Conservation (phyloP, 1,284 basidiomycete genomes). For the Moesziomyces sp. region DNA sequence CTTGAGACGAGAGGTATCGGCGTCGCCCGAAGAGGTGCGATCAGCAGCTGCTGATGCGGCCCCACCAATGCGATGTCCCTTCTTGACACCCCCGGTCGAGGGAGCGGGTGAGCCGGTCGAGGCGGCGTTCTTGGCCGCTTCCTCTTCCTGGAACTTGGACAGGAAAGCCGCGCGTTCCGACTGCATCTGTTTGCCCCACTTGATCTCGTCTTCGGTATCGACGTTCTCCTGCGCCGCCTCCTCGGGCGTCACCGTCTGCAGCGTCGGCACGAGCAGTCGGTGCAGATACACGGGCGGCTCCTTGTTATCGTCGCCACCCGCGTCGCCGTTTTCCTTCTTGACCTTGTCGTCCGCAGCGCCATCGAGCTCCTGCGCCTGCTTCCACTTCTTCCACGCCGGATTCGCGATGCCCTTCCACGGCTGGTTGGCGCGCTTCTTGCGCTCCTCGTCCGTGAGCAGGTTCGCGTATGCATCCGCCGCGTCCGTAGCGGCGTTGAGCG, state of each 20-base stretch:
- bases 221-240: conserved; percentile 57
- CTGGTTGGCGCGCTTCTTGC: conserved; percentile 37
- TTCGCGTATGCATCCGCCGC: conserved; percentile 49
- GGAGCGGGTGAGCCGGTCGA: conserved; percentile 32
- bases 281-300: conserved; percentile 50
- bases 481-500: conserved; percentile 22
- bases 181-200: conserved; percentile 64
- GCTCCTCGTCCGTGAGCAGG: conserved; percentile 30
- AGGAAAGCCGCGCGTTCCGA: conserved; percentile 60
- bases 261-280: conserved; percentile 50
- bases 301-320: conserved; percentile 7
- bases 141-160: conserved; percentile 61
- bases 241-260: conserved; percentile 33
- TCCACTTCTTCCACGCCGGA: conserved; percentile 53
- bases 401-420: conserved; percentile 59
- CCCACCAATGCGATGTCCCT: conserved; percentile 20
- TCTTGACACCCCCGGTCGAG: conserved; percentile 30
- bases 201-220: conserved; percentile 62
- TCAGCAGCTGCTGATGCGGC: conserved; percentile 17
- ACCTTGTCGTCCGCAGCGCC: conserved; percentile 7
- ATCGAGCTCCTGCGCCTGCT: conserved; percentile 38
- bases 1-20: conserved; percentile 19
- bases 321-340: conserved; percentile 15
- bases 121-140: conserved; percentile 49
- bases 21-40: conserved; percentile 30